Evolutionary conservation across 129 eudicot genomes (phyloP).

Genomic region (Gnaphalium uliginosum): DNA sequence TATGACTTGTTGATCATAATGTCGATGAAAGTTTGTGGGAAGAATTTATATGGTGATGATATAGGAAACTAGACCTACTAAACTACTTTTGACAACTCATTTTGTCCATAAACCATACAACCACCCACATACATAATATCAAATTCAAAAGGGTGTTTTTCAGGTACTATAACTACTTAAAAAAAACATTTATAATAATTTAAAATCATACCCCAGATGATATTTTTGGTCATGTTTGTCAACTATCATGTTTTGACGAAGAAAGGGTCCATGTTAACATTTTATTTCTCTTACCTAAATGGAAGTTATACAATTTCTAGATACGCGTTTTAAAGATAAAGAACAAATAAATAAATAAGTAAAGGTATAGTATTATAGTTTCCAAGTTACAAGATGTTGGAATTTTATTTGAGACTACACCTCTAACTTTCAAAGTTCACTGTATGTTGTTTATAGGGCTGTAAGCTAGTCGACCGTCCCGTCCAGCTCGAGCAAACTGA

Average conservation of each 20-base stretch:
- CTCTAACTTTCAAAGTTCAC: no score
- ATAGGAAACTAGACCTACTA: slow-evolving; percentile 35
- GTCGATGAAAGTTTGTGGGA: slow-evolving; percentile 24
- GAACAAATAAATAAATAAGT: not conserved
- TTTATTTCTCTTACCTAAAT: not conserved
- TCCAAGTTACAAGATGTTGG: not conserved
- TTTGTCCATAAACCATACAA: slow-evolving; percentile 31
- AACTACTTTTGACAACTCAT: slow-evolving; percentile 40
- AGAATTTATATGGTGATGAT: slow-evolving; percentile 31
- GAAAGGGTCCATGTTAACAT: slow-evolving; percentile 15
- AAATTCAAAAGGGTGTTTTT: slow-evolving; percentile 28
- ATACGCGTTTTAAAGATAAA: not conserved
- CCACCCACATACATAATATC: slow-evolving; percentile 39
- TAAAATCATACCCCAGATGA: slow-evolving; percentile 11
- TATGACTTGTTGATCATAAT: slow-evolving; percentile 1
- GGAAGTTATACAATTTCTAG: not conserved
- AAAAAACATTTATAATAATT: not conserved
- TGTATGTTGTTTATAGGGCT: no score
- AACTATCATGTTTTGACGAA: slow-evolving; percentile 8
- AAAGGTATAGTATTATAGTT: not conserved
- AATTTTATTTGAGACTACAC: not conserved
- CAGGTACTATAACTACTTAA: slow-evolving; percentile 26
- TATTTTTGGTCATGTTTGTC: slow-evolving; percentile 34
- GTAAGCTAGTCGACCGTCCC: no score
- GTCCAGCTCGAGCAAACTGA: no score